These are phyloP conservation scores for Blakeslea trispora DNA, from an alignment of 371 early-diverging fungal species.

Conservation along the genomic window DNA sequence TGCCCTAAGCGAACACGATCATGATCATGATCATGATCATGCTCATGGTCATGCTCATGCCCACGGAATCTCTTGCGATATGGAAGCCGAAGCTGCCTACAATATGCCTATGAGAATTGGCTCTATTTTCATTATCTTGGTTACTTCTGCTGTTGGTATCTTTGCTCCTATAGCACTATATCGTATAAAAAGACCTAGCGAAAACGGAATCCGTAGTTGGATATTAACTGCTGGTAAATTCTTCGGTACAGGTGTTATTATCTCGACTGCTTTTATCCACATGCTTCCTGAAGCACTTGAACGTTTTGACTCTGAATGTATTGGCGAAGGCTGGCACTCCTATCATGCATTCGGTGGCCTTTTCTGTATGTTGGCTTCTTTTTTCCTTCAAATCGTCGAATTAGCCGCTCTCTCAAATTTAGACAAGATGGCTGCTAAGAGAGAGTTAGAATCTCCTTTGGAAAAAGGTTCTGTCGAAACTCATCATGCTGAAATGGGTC, in stretches of 20 bases:
- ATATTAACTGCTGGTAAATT: constrained; percentile 45
- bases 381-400: constrained; percentile 45
- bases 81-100: neutral
- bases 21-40: constrained; percentile 3
- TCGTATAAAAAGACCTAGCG: constrained; percentile 29
- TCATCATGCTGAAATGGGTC: constrained; percentile 4
- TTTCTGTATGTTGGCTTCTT: constrained; percentile 50
- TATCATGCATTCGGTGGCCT: constrained; percentile 50
- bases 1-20: neutral
- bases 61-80: neutral
- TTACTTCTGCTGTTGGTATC: constrained; percentile 25
- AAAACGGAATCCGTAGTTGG: constrained; percentile 36
- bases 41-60: neutral
- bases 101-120: constrained; percentile 24
- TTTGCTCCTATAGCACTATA: constrained; percentile 42
- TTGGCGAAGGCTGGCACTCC: constrained; percentile 32
- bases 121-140: constrained; percentile 29
- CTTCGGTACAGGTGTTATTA: constrained; percentile 50
- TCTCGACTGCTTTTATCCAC: constrained; percentile 52
- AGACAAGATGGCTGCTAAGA: constrained; percentile 18
- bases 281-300: constrained; percentile 47
- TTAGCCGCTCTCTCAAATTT: constrained; percentile 33
- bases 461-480: constrained; percentile 14
- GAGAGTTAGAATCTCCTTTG: constrained; percentile 1
- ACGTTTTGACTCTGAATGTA: constrained; percentile 45